phyloP scores from a whole-genome alignment of 2,329 filamentous ascomycete genomes.

The Aspergillus flavus region DNA sequence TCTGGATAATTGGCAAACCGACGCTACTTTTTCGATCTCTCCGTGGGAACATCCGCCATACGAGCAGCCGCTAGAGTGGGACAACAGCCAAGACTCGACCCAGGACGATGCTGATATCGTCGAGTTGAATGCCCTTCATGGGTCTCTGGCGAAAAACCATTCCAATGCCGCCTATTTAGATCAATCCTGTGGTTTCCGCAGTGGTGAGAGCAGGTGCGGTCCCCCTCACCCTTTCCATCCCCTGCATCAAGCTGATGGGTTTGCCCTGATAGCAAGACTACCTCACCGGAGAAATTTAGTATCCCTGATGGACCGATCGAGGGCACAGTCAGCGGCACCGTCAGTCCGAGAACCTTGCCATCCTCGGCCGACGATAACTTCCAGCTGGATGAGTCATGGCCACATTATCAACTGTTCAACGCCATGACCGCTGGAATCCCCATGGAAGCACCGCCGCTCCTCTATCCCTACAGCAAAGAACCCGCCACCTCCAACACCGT shows the following conservation, averaged over 20 bases:
- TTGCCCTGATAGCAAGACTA: constrained; percentile 32
- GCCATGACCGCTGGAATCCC: constrained; percentile 35
- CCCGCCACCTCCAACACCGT: constrained; percentile 30
- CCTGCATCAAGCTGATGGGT: constrained; percentile 12
- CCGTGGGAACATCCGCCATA: constrained; percentile 41
- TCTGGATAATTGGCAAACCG: constrained; percentile 44
- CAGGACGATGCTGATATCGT: constrained; percentile 39
- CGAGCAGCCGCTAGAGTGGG: constrained; percentile 42
- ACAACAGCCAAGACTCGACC: constrained; percentile 43
- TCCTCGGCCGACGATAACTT: constrained; percentile 42
- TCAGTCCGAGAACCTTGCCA: constrained; percentile 41
- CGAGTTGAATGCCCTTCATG: constrained; percentile 35
- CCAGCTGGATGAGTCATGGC: constrained; percentile 41
- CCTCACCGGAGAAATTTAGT: constrained; percentile 36
- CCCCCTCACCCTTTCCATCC: background rate
- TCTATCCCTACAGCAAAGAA: constrained; percentile 39
- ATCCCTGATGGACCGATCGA: constrained; percentile 32
- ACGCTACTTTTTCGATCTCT: constrained; percentile 35
- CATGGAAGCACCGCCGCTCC: constrained; percentile 32
- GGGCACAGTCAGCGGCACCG: constrained; percentile 37
- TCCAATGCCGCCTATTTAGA: constrained; percentile 26
- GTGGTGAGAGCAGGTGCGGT: constrained; percentile 33
- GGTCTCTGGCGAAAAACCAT: constrained; percentile 27
- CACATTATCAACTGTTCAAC: constrained; percentile 41
- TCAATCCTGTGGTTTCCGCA: constrained; percentile 26